phyloP scores from a whole-genome alignment of 345 rosid genomes.

The Angophora floribunda region DNA sequence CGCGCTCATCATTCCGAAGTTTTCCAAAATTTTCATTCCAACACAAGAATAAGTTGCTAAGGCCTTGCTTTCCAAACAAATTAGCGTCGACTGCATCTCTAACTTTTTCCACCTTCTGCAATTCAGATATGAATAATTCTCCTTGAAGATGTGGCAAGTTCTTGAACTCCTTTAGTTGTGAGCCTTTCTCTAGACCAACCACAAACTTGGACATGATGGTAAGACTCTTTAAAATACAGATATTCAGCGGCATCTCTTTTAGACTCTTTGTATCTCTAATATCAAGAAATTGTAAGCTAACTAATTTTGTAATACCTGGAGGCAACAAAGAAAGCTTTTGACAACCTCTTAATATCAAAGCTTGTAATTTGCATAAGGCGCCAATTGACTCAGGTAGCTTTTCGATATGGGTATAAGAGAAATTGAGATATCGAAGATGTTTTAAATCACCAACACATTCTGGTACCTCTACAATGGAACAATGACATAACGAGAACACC shows the following conservation, averaged over 20 bases:
- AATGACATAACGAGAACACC: neutral
- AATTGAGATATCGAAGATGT: neutral
- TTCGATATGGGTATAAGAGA: rapidly evolving
- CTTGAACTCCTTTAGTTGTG: neutral
- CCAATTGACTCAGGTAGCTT: rapidly evolving
- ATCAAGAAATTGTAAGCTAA: neutral
- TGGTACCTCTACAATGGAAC: rapidly evolving
- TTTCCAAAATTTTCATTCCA: neutral
- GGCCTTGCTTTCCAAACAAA: neutral
- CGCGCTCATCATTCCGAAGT: rapidly evolving
- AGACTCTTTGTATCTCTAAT: neutral
- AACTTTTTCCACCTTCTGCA: neutral
- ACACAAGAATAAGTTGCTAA: neutral
- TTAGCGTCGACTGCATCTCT: neutral
- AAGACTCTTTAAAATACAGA: neutral
- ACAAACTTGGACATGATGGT: neutral
- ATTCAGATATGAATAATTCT: neutral
- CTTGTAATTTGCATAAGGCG: neutral
- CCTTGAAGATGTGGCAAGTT: neutral
- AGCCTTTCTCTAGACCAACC: rapidly evolving
- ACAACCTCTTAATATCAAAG: neutral
- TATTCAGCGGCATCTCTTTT: neutral
- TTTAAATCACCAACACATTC: neutral
- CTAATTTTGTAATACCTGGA: neutral
- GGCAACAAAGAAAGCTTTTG: neutral